phyloP scores from a whole-genome alignment of 176 grass and related monocot species.

The Thalia dealbata region DNA sequence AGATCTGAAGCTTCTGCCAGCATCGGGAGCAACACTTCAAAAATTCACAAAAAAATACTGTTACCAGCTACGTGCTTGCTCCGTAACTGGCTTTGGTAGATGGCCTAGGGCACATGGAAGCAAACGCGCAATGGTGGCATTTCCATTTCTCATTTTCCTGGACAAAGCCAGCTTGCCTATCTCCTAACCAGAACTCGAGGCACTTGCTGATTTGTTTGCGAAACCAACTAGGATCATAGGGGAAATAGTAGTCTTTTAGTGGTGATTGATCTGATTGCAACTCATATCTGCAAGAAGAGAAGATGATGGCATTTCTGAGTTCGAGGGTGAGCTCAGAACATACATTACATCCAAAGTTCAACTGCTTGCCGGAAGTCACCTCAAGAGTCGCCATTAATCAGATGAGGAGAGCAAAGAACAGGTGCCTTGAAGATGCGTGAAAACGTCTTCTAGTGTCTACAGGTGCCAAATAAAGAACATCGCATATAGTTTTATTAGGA shows the following conservation, averaged over 20 bases:
- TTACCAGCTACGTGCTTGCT: no score
- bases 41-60: no score
- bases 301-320: not conserved
- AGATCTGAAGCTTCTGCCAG: no score
- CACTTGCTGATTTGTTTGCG: constrained; percentile 42
- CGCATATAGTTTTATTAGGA: not conserved
- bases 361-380: constrained; percentile 33
- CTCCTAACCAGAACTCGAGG: constrained; percentile 46
- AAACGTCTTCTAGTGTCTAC: constrained; percentile 64
- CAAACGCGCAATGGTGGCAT: constrained; percentile 58
- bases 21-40: no score
- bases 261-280: constrained; percentile 58
- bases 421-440: constrained; percentile 53
- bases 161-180: constrained; percentile 44
- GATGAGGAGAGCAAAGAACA: constrained; percentile 43
- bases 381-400: constrained; percentile 52
- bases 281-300: constrained; percentile 68
- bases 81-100: constrained; percentile 11
- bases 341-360: not conserved
- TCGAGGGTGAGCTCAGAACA: not conserved
- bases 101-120: constrained; percentile 30
- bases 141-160: constrained; percentile 60
- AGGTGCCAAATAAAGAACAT: not conserved
- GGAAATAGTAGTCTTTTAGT: constrained; percentile 54
- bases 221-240: constrained; percentile 53